Conservation (phyloP, 2,329 filamentous ascomycete species). For the Verruconis gallopava region DNA sequence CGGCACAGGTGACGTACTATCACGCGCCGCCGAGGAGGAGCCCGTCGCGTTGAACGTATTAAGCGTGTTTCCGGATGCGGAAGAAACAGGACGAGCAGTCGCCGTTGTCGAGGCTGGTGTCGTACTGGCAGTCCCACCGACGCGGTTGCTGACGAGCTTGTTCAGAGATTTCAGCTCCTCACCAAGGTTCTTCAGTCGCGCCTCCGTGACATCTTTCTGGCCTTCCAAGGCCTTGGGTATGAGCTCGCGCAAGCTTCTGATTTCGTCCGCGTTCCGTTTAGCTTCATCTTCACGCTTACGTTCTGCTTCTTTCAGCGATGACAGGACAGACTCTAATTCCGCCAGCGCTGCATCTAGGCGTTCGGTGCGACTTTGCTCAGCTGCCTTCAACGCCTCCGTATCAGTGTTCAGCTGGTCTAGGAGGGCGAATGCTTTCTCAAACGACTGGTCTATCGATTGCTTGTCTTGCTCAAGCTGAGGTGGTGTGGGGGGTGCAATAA, state of each 20-base stretch:
- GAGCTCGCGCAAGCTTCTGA: conserved; percentile 66
- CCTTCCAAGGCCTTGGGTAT: conserved; percentile 82
- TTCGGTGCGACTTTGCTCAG: conserved; percentile 73
- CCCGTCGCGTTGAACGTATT: neutral
- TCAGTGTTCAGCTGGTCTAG: conserved; percentile 88
- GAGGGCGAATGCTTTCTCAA: conserved; percentile 79
- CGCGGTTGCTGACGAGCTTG: conserved; percentile 59
- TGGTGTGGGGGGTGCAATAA: conserved; percentile 86
- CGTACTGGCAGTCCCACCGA: conserved; percentile 23
- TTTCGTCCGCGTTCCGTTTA: conserved; percentile 73
- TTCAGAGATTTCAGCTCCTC: conserved; percentile 85
- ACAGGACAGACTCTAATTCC: conserved; percentile 74
- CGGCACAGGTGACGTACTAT: neutral
- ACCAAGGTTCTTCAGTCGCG: conserved; percentile 70
- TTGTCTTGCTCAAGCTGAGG: conserved; percentile 93
- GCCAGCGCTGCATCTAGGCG: conserved; percentile 67
- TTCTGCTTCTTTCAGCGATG: conserved; percentile 68
- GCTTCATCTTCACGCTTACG: conserved; percentile 77
- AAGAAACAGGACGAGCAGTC: neutral
- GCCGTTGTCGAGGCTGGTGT: conserved; percentile 10
- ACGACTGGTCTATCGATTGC: conserved; percentile 79
- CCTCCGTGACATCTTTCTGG: conserved; percentile 74
- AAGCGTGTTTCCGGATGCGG: conserved; percentile 1
- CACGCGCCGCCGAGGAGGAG: neutral
- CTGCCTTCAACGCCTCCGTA: conserved; percentile 73